Percentiles rank a stretch among this genome's conserved stretches.
These are phyloP conservation scores for Mycena belliarum DNA, from an alignment of 768 basidiomycete species.

Conservation along the genomic window DNA sequence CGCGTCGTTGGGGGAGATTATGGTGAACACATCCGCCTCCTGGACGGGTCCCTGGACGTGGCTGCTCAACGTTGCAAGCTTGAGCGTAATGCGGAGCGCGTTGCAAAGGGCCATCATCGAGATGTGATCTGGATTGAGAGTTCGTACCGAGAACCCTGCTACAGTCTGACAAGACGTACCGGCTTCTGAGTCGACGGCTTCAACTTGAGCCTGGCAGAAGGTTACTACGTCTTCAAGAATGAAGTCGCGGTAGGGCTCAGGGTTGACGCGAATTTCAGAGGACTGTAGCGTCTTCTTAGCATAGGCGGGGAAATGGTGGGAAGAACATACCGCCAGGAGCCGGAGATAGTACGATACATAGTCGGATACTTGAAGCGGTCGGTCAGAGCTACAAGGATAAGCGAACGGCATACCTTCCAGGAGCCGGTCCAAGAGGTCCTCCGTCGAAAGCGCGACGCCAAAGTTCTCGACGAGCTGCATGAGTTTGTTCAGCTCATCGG, in stretches of 20 bases:
- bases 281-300: constrained; percentile 38
- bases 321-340: constrained; percentile 59
- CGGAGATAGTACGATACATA: constrained; percentile 80
- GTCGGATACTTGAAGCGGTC: constrained; percentile 53
- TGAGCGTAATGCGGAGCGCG: constrained; percentile 20
- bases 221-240: constrained; percentile 70
- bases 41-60: constrained; percentile 53
- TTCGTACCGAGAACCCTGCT: neutral
- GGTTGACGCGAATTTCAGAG: constrained; percentile 71
- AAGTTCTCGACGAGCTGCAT: constrained; percentile 12
- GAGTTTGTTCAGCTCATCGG: constrained; percentile 14
- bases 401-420: constrained; percentile 7
- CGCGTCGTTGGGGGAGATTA: constrained; percentile 36
- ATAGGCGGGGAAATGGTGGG: neutral
- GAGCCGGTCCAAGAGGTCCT: constrained; percentile 9
- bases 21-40: constrained; percentile 58
- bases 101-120: constrained; percentile 24
- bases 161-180: constrained; percentile 59
- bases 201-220: constrained; percentile 81
- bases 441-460: constrained; percentile 14
- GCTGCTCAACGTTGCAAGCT: constrained; percentile 58
- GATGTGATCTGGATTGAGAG: constrained; percentile 9
- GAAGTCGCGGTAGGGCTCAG: constrained; percentile 66
- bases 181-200: constrained; percentile 76
- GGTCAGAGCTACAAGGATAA: neutral